phyloP scores from a whole-genome alignment of 371 early-diverging fungal species.

The Thermomucor indicae-seudaticae region DNA sequence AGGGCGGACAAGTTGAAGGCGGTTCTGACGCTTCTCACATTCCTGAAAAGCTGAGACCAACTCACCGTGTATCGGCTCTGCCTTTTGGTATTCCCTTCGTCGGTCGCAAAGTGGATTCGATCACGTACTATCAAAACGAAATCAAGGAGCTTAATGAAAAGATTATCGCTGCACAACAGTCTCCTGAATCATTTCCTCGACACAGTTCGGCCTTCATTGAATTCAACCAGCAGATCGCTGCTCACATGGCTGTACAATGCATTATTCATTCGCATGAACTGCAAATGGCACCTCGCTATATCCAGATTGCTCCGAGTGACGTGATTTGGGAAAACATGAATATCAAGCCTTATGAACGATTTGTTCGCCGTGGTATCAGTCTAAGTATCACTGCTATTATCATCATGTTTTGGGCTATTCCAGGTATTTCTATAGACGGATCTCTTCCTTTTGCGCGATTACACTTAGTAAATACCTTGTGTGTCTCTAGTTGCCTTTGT shows the following conservation, averaged over 20 bases:
- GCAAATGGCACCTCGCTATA: conserved; percentile 63
- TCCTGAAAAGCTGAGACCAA: conserved; percentile 54
- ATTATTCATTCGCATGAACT: conserved; percentile 64
- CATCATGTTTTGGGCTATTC: conserved; percentile 71
- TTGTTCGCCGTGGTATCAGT: conserved; percentile 54
- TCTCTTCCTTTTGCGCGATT: background rate
- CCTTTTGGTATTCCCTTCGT: conserved; percentile 36
- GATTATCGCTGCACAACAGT: conserved; percentile 39
- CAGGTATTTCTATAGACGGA: conserved; percentile 24
- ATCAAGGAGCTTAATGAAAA: conserved; percentile 52
- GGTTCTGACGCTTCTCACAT: conserved; percentile 18
- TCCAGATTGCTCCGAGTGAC: conserved; percentile 70
- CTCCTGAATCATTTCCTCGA: conserved; percentile 13
- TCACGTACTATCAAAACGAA: conserved; percentile 51
- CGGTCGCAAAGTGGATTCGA: conserved; percentile 69
- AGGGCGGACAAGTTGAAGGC: conserved; percentile 9
- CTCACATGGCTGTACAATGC: conserved; percentile 82
- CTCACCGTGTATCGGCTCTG: conserved; percentile 52
- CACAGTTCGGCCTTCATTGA: conserved; percentile 75
- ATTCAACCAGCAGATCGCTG: conserved; percentile 74
- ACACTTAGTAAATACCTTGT: background rate
- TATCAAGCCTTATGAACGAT: conserved; percentile 49
- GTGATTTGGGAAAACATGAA: conserved; percentile 83
- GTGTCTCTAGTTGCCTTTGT: conserved; percentile 47
- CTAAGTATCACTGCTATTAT: conserved; percentile 42